Evolutionary conservation across 257 asterid genomes (phyloP).

Genomic region (Nicotiana noctiflora): DNA sequence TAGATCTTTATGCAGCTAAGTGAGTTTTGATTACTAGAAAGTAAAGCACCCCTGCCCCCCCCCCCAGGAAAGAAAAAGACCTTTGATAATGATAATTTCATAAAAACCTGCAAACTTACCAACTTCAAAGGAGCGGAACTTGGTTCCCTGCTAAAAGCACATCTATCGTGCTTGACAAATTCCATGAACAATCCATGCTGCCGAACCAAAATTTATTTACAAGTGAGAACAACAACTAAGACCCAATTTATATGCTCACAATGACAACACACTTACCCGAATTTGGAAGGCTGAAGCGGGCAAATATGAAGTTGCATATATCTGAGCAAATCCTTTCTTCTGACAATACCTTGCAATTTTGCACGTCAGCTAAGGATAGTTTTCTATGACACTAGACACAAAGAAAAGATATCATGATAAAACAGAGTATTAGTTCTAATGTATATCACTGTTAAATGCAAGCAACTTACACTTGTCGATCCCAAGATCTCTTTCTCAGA

Average conservation of each 20-base stretch:
- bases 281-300: slow-evolving; percentile 39
- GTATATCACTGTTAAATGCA: background rate
- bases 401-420: background rate
- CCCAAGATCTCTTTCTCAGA: slow-evolving; percentile 75
- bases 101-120: slow-evolving; percentile 38
- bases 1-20: background rate
- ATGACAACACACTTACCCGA: slow-evolving; percentile 41
- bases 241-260: background rate
- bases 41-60: background rate
- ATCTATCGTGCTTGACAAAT: slow-evolving; percentile 63
- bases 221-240: slow-evolving; percentile 5
- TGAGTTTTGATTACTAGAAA: slow-evolving; percentile 2
- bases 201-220: slow-evolving; percentile 14
- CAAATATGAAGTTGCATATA: slow-evolving; percentile 47
- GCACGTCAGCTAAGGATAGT: slow-evolving; percentile 35
- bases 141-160: slow-evolving; percentile 32
- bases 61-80: background rate
- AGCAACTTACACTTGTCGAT: slow-evolving; percentile 59
- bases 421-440: background rate
- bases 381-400: slow-evolving; percentile 5
- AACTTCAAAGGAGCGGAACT: slow-evolving; percentile 47
- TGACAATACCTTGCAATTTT: slow-evolving; percentile 61
- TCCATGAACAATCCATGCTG: slow-evolving; percentile 69
- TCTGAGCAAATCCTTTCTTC: slow-evolving; percentile 81
- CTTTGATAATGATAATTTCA: slow-evolving; percentile 6